Percentiles rank a stretch among this genome's conserved stretches.
Evolutionary conservation across 192 early-diverging fungal species (phyloP).

Genomic region (Rhizophagus clarus): DNA sequence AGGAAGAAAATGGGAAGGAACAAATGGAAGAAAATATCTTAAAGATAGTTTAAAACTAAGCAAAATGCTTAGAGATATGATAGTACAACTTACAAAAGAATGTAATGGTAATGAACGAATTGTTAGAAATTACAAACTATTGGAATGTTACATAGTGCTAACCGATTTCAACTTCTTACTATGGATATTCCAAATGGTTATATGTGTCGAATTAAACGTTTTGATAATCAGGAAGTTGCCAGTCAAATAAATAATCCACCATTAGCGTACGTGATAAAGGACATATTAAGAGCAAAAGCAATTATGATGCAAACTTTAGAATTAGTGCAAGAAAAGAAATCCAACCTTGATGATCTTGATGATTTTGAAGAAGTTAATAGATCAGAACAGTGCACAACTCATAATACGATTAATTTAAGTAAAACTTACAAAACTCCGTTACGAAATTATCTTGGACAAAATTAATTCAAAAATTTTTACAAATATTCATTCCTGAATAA

Average conservation of each 20-base stretch:
- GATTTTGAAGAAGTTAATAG: too few relatives aligned
- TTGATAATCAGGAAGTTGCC: background rate
- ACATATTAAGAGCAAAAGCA: background rate
- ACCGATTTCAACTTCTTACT: constrained; percentile 3
- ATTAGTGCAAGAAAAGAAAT: too few relatives aligned
- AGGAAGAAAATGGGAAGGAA: background rate
- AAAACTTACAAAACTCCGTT: too few relatives aligned
- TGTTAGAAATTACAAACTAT: constrained; percentile 5
- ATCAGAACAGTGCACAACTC: too few relatives aligned
- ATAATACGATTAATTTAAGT: too few relatives aligned
- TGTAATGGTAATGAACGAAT: background rate
- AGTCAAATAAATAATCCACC: background rate
- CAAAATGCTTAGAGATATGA: constrained; percentile 9
- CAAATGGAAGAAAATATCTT: background rate
- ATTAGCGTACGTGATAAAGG: background rate
- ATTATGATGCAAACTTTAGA: background rate
- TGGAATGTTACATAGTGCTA: constrained; percentile 13
- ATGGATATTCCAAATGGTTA: background rate
- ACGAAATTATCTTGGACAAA: too few relatives aligned
- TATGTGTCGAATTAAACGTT: background rate
- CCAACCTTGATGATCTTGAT: too few relatives aligned
- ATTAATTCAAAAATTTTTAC: too few relatives aligned
- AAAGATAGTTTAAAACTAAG: background rate
- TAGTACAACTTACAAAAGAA: background rate
- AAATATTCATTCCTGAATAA: too few relatives aligned